Evolutionary conservation across 2,329 filamentous ascomycete species (phyloP), one percentile per base, ranked within the genome.

Genomic region (Epichloe brachyelytri): DNA sequence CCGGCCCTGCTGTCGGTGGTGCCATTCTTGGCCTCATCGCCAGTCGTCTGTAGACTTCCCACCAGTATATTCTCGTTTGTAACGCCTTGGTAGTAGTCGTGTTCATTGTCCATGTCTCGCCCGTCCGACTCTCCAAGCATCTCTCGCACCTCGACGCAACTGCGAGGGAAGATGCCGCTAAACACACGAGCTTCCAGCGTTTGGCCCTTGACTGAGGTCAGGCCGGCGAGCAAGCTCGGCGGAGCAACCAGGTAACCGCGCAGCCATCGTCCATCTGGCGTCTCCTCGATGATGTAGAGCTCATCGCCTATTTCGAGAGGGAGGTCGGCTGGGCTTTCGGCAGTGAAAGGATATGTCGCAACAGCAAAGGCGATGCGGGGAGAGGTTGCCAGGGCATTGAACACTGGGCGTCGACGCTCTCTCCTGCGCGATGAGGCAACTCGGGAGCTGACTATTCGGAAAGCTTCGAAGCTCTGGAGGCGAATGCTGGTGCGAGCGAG

Each of bases 251-350:
- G 78, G 69, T 98, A 98, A 53, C 93, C 93, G 50, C 93, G 85
- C 68, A 91, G 86, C 94, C 93, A 98, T 65, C 88, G 80, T 61
- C 86, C 87, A 69, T 95, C 82, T 20, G 88, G 85, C 39, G 91
- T 94, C 70, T 97, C 88, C 70, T 97, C 91, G 64, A 98, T 96
- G 58, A 98, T 94, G 71, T 98, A 98, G 57, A 98, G 76, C 71
- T 98, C 93, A 77, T 98, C 93, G 66, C 93, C 93, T 57, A 98
- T 88, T 69, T 98, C 90, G 65, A 98, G 84, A 10, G 94, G 93
- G 19, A 98, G 82, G 69, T 98, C 93, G 66, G 89, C 87, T 50
- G 89, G 82, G 57, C 84, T 84, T 54, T 86, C 84, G 54, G 93
- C 87, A 60, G 86, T 78, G 71, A 98, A 98, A 38, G 93, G 93